phyloP scores from a whole-genome alignment of 2,329 filamentous ascomycete genomes.

The Xylariaceae sp. region DNA sequence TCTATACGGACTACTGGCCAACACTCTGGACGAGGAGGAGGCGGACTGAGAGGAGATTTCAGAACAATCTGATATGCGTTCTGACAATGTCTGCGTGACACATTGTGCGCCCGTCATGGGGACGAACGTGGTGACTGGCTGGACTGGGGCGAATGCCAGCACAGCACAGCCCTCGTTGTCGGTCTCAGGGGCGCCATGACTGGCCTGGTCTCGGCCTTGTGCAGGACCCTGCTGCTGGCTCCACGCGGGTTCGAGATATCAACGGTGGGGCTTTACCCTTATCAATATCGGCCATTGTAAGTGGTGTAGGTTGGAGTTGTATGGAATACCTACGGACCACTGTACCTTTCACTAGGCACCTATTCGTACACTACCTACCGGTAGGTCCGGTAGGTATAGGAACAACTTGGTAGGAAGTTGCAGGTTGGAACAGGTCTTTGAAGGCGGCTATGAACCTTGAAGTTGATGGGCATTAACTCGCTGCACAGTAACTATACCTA shows the following conservation, averaged over 20 bases:
- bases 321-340: neutral
- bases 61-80: no score
- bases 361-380: no score
- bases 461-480: no score
- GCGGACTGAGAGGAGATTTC: slow-evolving; percentile 1
- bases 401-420: no score
- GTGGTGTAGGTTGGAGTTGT: no score
- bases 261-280: slow-evolving; percentile 8
- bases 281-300: neutral
- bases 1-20: no score
- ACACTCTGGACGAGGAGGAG: neutral
- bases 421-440: no score
- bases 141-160: slow-evolving; percentile 13
- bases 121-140: slow-evolving; percentile 5
- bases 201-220: slow-evolving; percentile 11
- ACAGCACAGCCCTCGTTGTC: slow-evolving; percentile 8
- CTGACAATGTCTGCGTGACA: slow-evolving; percentile 1
- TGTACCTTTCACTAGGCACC: no score
- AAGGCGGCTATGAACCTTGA: no score
- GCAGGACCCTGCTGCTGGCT: slow-evolving; percentile 4
- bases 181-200: slow-evolving; percentile 2
- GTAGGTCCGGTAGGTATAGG: no score
- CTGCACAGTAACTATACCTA: no score
- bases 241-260: neutral
- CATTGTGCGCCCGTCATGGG: neutral